Percentiles rank a stretch among this genome's conserved stretches.
Conservation (phyloP, 495 filamentous ascomycete genomes). For the Neurospora tetrasperma region DNA sequence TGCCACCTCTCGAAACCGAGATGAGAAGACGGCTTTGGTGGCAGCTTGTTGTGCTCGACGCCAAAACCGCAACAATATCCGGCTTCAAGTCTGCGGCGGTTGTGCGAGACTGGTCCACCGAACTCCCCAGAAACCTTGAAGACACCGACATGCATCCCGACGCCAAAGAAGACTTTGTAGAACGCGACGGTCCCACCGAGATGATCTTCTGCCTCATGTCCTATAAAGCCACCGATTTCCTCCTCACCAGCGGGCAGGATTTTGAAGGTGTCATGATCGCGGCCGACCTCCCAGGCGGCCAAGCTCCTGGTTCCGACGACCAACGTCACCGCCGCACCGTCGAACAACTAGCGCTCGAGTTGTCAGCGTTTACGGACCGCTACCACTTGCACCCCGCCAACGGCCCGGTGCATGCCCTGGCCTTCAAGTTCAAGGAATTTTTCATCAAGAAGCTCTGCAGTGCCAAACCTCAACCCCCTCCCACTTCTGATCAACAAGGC, state of each 20-base stretch:
- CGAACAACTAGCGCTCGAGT: constrained; percentile 30
- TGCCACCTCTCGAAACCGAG: constrained; percentile 57
- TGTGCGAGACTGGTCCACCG: constrained; percentile 38
- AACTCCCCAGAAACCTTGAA: constrained; percentile 43
- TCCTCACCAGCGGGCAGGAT: constrained; percentile 31
- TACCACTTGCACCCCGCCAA: constrained; percentile 50
- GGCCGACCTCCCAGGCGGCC: constrained; percentile 16
- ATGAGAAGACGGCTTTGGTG: constrained; percentile 63
- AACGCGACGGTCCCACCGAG: constrained; percentile 50
- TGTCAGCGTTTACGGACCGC: constrained; percentile 37
- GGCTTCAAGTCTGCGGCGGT: constrained; percentile 50
- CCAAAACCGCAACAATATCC: constrained; percentile 45
- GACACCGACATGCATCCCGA: constrained; percentile 49
- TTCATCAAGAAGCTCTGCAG: constrained; percentile 34
- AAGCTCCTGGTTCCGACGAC: constrained; percentile 21
- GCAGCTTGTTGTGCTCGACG: constrained; percentile 61
- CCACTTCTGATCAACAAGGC: constrained; percentile 13
- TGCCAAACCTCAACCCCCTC: constrained; percentile 29
- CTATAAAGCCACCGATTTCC: constrained; percentile 38
- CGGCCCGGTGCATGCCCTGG: constrained; percentile 48
- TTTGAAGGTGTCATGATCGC: constrained; percentile 35
- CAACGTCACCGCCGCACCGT: constrained; percentile 40
- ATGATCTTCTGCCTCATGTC: constrained; percentile 58
- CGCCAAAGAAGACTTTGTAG: constrained; percentile 43
- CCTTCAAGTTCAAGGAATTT: constrained; percentile 34